Conservation (phyloP, 306 rosid species). For the Quercus aquifolioides region DNA sequence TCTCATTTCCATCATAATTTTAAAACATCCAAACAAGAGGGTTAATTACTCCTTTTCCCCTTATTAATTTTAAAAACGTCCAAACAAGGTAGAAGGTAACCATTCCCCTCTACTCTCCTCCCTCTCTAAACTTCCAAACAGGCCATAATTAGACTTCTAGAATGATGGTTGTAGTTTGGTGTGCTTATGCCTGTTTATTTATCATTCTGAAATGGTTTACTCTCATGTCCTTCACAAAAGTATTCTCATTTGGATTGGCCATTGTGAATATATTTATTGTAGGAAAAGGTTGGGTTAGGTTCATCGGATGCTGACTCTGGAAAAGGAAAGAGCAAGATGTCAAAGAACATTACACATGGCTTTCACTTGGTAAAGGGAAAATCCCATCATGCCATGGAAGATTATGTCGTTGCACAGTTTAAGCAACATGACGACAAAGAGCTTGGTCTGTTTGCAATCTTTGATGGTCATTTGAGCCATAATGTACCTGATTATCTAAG, state of each 20-base stretch:
- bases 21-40: too few species aligned
- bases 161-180: neutral
- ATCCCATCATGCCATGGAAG: slow-evolving; percentile 84
- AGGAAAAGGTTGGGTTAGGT: slow-evolving; percentile 83
- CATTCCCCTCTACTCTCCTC: too few species aligned
- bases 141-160: neutral
- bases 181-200: neutral
- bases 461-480: slow-evolving; percentile 93
- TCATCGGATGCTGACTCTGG: slow-evolving; percentile 84
- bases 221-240: neutral
- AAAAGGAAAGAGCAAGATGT: slow-evolving; percentile 97
- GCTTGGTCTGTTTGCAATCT: slow-evolving; percentile 90
- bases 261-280: slow-evolving; percentile 25
- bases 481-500: slow-evolving; percentile 70
- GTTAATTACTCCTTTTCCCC: too few species aligned
- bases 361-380: slow-evolving; percentile 86
- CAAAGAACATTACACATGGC: slow-evolving; percentile 72
- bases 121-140: too few species aligned
- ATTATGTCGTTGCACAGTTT: slow-evolving; percentile 78
- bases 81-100: too few species aligned
- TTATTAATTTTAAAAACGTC: too few species aligned
- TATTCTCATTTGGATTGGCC: slow-evolving; percentile 1
- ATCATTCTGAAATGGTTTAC: neutral
- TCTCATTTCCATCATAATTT: too few species aligned
- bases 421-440: slow-evolving; percentile 69